Evolutionary conservation across 2,329 filamentous ascomycete genomes (phyloP), one percentile per base, ranked within the genome.

Genomic region (Zasmidium angulare): DNA sequence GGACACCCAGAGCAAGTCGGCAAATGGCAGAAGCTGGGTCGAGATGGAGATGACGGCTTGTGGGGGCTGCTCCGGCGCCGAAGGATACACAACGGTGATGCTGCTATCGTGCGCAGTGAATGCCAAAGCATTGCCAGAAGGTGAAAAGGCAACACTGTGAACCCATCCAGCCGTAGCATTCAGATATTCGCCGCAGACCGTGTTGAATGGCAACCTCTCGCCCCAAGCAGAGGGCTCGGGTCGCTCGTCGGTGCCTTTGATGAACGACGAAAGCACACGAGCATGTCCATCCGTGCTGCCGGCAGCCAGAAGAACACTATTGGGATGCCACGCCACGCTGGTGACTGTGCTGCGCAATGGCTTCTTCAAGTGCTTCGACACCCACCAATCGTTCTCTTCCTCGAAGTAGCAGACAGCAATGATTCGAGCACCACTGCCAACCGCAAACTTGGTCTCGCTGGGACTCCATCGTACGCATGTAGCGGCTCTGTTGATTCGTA

Each of bases 341-440:
- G 95, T 98, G 70, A 99, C 93, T 58, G 95, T 99, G 75, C 92
- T 96, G 67, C 93, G 90, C 71, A 99, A 96, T 20, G 95, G 95
- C 84, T 98, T 99, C 86, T 98, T 98, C 73, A 99, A 80, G 78
- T 99, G 95, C 83, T 99, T 99, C 40, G 93, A 97, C 46, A 99
- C 93, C 95, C 95, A 99, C 95, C 95, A 99, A 81, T 99, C 93
- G 78, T 99, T 97, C 78, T 99, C 95, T 75, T 96, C 91, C 74
- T 99, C 95, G 70, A 99, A 99, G 81, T 98, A 98, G 83, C 95
- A 99, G 68, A 98, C 85, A 46, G 95, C 92, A 71, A 99, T 96
- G 66, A 96, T 89, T 64, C 95, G 88, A 69, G 96, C 95, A 63
- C 95, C 95, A 24, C 93, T 97, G 61, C 95, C 95, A 23, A 98